Conservation (phyloP, 441 rosid species). For the Omphalea diandra region DNA sequence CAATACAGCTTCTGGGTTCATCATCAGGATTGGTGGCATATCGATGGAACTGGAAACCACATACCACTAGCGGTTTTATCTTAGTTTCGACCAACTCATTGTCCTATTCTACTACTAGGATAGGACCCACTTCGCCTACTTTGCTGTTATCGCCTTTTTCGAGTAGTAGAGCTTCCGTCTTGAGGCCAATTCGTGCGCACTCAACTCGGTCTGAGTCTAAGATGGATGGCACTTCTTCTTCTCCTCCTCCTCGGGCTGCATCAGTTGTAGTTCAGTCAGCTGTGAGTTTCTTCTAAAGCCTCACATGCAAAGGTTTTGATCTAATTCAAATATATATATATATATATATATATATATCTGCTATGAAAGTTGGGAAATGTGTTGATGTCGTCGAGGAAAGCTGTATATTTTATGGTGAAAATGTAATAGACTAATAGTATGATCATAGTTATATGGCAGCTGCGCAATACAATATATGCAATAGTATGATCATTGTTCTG, state of each 20-base stretch:
- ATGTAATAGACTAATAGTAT: no score
- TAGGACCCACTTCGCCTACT: constrained; percentile 21
- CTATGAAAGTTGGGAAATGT: constrained; percentile 6
- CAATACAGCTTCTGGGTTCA: constrained; percentile 66
- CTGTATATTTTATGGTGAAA: not conserved
- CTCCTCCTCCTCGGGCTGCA: constrained; percentile 32
- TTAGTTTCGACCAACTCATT: constrained; percentile 33
- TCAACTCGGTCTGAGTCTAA: constrained; percentile 48
- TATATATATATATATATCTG: no score
- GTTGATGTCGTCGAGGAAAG: not conserved
- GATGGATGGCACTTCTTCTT: constrained; percentile 35
- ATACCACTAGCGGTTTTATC: constrained; percentile 28
- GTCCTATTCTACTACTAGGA: constrained; percentile 22
- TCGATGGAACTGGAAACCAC: constrained; percentile 54
- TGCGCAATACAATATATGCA: no score
- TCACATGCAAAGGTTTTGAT: constrained; percentile 13
- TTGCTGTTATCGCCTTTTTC: constrained; percentile 18
- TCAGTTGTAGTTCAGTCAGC: constrained; percentile 44
- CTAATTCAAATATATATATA: not conserved
- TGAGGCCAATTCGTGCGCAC: constrained; percentile 35
- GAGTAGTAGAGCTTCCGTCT: constrained; percentile 33
- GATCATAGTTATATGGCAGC: not conserved
- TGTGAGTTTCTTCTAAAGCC: constrained; percentile 47
- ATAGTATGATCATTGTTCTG: no score
- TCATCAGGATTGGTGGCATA: constrained; percentile 45